phyloP scores from a whole-genome alignment of 2,329 filamentous ascomycete species.

The Teratosphaeria destructans region DNA sequence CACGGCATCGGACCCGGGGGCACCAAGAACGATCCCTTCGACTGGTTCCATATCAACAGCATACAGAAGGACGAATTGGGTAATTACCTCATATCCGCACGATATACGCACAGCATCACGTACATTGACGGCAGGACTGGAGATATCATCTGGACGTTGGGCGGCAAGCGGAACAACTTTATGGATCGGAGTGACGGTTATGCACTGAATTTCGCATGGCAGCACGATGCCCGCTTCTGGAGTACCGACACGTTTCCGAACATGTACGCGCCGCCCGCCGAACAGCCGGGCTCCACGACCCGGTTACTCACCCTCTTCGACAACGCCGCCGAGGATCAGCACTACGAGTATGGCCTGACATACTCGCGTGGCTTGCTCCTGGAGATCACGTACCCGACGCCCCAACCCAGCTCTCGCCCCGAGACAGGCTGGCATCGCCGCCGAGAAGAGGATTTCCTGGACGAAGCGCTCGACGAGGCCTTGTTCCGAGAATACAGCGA shows the following conservation, averaged over 20 bases:
- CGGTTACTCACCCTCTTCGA: conserved; percentile 43
- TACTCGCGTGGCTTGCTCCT: conserved; percentile 23
- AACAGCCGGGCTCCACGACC: conserved; percentile 21
- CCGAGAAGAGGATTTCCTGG: not conserved
- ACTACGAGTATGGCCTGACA: conserved; percentile 20
- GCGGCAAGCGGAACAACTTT: conserved; percentile 35
- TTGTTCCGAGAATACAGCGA: conserved; percentile 1
- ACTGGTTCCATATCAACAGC: conserved; percentile 46
- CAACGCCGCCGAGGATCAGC: conserved; percentile 38
- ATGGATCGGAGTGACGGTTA: conserved; percentile 19
- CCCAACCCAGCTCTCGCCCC: not conserved
- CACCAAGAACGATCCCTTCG: conserved; percentile 35
- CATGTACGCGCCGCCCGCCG: conserved; percentile 13
- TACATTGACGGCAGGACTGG: conserved; percentile 36
- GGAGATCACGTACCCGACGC: conserved; percentile 22
- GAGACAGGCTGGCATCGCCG: not conserved
- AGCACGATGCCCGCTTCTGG: conserved; percentile 23
- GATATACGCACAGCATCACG: conserved; percentile 33
- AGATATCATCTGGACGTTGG: conserved; percentile 37
- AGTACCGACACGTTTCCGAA: conserved; percentile 16
- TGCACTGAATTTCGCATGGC: conserved; percentile 24
- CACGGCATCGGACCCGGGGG: conserved; percentile 31
- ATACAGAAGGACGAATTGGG: conserved; percentile 37
- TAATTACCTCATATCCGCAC: conserved; percentile 38
- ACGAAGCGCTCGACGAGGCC: not conserved